Evolutionary conservation across 352 stramenopile species (phyloP).

Genomic region (Pythium rhizo-oryzae): DNA sequence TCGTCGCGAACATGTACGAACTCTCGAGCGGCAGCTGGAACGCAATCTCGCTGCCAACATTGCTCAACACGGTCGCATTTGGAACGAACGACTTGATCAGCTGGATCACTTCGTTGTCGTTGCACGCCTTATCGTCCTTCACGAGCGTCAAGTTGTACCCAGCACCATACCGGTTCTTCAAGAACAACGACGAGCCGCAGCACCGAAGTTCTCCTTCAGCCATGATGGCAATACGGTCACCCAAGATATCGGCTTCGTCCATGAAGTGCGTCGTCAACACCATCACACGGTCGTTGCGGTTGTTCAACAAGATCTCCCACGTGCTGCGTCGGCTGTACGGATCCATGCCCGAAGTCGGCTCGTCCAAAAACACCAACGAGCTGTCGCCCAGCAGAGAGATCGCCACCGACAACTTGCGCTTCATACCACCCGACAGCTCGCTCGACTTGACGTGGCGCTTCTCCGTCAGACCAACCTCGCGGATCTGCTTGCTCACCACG

Average conservation of each 20-base stretch:
- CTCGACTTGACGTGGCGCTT: slow-evolving; percentile 54
- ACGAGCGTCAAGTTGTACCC: slow-evolving; percentile 76
- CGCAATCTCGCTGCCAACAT: slow-evolving; percentile 77
- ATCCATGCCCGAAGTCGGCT: slow-evolving; percentile 94
- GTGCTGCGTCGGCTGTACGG: slow-evolving; percentile 89
- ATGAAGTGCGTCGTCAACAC: slow-evolving; percentile 96
- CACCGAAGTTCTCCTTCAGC: slow-evolving; percentile 67
- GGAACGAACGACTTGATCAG: slow-evolving; percentile 45
- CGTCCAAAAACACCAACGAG: slow-evolving; percentile 87
- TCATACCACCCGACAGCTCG: slow-evolving; percentile 87
- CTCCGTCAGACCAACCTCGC: slow-evolving; percentile 65
- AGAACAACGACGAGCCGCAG: slow-evolving; percentile 77
- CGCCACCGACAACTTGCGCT: slow-evolving; percentile 90
- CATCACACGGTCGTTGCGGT: slow-evolving; percentile 58
- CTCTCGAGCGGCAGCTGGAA: slow-evolving; percentile 75
- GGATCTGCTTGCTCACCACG: slow-evolving; percentile 45
- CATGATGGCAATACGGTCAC: slow-evolving; percentile 83
- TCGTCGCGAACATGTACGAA: slow-evolving; percentile 51
- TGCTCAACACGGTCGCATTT: slow-evolving; percentile 63
- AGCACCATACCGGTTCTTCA: slow-evolving; percentile 68
- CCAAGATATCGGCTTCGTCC: slow-evolving; percentile 89
- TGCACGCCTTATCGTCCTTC: slow-evolving; percentile 43
- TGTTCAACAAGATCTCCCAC: slow-evolving; percentile 73
- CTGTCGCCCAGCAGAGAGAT: slow-evolving; percentile 87
- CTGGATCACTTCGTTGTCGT: slow-evolving; percentile 38